Evolutionary conservation across 805 yeast species (phyloP), one percentile per base, ranked within the genome.

Genomic region (Candida boleticola): DNA sequence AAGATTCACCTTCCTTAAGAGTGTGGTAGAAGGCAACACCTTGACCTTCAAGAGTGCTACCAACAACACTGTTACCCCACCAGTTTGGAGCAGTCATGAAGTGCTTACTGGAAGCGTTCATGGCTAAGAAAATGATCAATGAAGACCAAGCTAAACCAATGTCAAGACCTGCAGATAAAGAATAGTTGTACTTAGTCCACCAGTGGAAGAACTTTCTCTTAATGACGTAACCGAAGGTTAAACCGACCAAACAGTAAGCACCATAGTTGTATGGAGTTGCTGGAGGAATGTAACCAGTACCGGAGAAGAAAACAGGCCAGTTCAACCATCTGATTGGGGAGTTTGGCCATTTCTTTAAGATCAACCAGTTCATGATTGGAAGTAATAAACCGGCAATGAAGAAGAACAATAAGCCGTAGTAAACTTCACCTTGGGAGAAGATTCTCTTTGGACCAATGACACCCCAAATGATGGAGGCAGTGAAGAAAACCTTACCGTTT

Each of bases 211-310:
- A 70, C 47, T 54, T 63, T 45, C 54, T 63, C 60, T 68, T 69
- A 43, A 70, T 51, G 48, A 55, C 67, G 58, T 61, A 67, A 27
- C 69, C 66, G 46, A 69, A 68, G 41, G 53, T 49, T 49, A 60
- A 47, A 5, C 64, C 66, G 31, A 60, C 62, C 27, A 68, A 57
- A 47, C 80, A 74, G 64, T 75, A 82, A 5, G 79, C 61, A 25
- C 77, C 72, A 59, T 80, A 82, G 57, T 80, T 82, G 58, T 81
- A 82, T 22, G 85, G 80, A 3, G 89, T 81, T 29, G 86, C 83
- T 32, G 92, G 90, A 13, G 92, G 90, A 51, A 83, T 78, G 50
- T 72, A 69, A 35, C 82, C 82, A n/a, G 73, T 64, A 50, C 74
- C 75, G 13, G 68, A 57, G 57, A 69, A 69, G 60, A 69, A 69